Evolutionary conservation across 2,329 filamentous ascomycete genomes (phyloP), one percentile per base, ranked within the genome.

Genomic region (Fusarium sarcochroum): DNA sequence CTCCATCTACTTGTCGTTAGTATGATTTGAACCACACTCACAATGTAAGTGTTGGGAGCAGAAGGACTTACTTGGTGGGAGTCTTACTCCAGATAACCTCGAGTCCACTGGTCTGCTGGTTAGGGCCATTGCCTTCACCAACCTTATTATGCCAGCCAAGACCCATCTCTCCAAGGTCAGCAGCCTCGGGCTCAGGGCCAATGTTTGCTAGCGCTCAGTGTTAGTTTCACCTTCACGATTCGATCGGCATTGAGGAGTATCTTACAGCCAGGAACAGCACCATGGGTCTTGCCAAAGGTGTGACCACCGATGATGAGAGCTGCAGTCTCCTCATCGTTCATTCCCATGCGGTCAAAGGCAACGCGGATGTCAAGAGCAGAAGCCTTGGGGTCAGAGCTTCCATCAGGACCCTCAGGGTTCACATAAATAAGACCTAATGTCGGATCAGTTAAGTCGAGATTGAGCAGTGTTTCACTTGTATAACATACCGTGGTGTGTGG

Each of bases 311-410:
- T 90, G 76, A 94, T 94, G 45, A 94, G 82, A 15, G 92, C 91
- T 54, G 92, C 91, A 0, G 92, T 94, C 84, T 94, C 92, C 80
- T 92, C 89, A 76, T 94, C 91, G 76, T 92, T 89, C 92, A 94
- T 94, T 65, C 89, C 91, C 91, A 94, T 94, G 77, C 91, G 91
- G 67, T 84, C 85, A 72, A 94, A 94, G 18, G 92, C 93, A 60
- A 84, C 85, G 68, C 91, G 90, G 76, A 94, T 94, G 73, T 94
- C 92, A 58, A 85, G 80, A 41, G 88, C 92, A 3, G 92, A 86
- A 15, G 90, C 89, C 40, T 90, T 78, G 20, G 91, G 89, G 75
- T 94, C 91, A 5, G 91, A 90, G 56, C 86, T 86, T 63, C 88
- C 91, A 71, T 93, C 89, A 27, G 92, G 92, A 9, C 92, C 91